Base-by-base conservation (phyloP, 768 basidiomycete genomes). In the Tylopilus rubrobrunneus region DNA sequence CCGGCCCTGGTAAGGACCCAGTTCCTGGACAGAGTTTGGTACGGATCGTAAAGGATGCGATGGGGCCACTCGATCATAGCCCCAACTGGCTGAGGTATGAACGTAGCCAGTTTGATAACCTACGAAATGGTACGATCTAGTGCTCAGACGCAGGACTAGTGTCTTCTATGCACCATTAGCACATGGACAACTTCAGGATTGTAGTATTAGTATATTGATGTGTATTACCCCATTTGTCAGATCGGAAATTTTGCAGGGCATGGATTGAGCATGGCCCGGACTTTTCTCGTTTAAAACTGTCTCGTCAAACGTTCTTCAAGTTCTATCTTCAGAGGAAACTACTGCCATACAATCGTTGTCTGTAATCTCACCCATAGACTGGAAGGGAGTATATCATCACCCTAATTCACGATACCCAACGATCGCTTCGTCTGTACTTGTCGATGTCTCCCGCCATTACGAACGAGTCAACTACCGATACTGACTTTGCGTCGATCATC, bases 71-170 rank as follows among this genome's bases (percentile, higher is more conserved):
- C 56, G 88, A 94, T 60, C 73, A 68, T 55, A 79, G 76, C 50
- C 72, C 79, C 36, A 99, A 99, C 67, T 96, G 94, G 85, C 73
- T 99, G 58, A 66, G 67, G 41, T 98, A 96, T 65, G 78, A 82
- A 63, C 70, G 76, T 37, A 90, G 89, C 63, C 80, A 81, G 72
- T 94, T 86, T 65, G 86, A 89, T 41, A 94, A 95, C 67, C 72
- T 95, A 76, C 77, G 76, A 63, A 79, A 79, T 14, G 86, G 89
- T 37, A 89, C 89, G 9, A 61, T 71, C 49, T 70, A 70, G 59
- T 31, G 48, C n/a, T 28, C 29, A 11, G 46, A 37, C 28, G 17
- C 25, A 56, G 45, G 7, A 44, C 29, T 12, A 42, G 52, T 48
- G 27, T 45, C 29, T 19, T 19, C 19, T 19, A 28, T 45, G 49